A percentile compares a stretch with the other conserved stretches of the same genome.
Evolutionary conservation across 1,284 basidiomycete genomes (phyloP).

Genomic region (Bondarzewia mesenterica): DNA sequence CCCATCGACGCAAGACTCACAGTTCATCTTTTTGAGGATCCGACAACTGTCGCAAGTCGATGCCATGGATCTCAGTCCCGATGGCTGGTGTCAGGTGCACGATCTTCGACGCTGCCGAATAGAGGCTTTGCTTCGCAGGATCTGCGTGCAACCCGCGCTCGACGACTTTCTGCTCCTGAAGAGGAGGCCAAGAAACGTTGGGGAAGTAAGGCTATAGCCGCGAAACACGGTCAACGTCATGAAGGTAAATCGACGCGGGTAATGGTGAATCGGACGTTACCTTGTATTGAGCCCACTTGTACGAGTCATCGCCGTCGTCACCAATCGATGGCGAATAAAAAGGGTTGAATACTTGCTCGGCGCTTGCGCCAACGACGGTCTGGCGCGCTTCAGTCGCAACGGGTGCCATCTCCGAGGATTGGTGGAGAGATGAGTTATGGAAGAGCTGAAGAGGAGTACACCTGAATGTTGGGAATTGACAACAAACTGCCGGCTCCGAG

Average conservation of each 20-base stretch:
- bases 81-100: constrained; percentile 55
- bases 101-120: constrained; percentile 51
- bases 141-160: constrained; percentile 61
- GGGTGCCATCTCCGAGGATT: constrained; percentile 32
- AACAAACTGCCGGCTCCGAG: too few relatives aligned
- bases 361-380: constrained; percentile 1
- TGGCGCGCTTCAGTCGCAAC: constrained; percentile 28
- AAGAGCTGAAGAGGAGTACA: background rate
- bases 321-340: constrained; percentile 57
- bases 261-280: constrained; percentile 25
- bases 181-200: constrained; percentile 53
- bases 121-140: constrained; percentile 46
- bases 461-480: too few relatives aligned
- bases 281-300: constrained; percentile 56
- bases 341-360: constrained; percentile 40
- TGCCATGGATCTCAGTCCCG: constrained; percentile 55
- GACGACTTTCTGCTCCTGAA: constrained; percentile 46
- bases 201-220: constrained; percentile 55
- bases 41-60: constrained; percentile 55
- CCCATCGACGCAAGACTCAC: constrained; percentile 25
- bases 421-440: background rate
- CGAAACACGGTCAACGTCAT: background rate
- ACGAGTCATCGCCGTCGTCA: constrained; percentile 41
- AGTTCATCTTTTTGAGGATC: constrained; percentile 61
- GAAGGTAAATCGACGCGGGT: background rate